phyloP scores from a whole-genome alignment of 768 basidiomycete genomes.

The Rhodocollybia butyracea region DNA sequence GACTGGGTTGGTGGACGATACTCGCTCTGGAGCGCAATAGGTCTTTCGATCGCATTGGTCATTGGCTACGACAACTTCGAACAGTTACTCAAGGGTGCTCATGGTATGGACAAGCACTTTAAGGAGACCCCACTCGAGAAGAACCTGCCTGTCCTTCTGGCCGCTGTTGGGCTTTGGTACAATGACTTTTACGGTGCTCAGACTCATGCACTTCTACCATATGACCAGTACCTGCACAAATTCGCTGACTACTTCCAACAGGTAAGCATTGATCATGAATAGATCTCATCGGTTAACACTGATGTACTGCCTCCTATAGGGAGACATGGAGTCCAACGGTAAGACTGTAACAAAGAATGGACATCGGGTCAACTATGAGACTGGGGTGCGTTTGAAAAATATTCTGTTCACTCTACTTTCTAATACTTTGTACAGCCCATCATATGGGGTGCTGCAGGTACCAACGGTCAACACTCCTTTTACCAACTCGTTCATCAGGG shows the following conservation, averaged over 20 bases:
- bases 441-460: conserved; percentile 98
- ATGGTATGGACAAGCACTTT: conserved; percentile 98
- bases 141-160: conserved; percentile 91
- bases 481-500: conserved; percentile 97
- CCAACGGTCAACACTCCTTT: conserved; percentile 99
- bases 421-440: conserved; percentile 64
- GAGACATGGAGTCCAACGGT: conserved; percentile 99
- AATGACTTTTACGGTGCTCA: conserved; percentile 98
- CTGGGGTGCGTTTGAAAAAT: conserved; percentile 62
- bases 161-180: conserved; percentile 94
- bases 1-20: conserved; percentile 99
- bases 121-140: conserved; percentile 80
- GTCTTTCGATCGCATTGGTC: conserved; percentile 88
- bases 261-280: conserved; percentile 23
- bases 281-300: neutral
- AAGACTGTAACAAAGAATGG: conserved; percentile 96
- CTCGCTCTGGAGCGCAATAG: conserved; percentile 98
- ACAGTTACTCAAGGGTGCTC: conserved; percentile 84
- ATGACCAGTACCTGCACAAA: conserved; percentile 98
- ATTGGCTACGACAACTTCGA: conserved; percentile 96
- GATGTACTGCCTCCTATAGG: conserved; percentile 33
- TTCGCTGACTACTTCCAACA: conserved; percentile 99
- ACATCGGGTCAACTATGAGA: conserved; percentile 91
- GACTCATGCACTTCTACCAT: conserved; percentile 92
- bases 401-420: neutral